These are phyloP conservation scores for Pichia pseudocactophila DNA, from an alignment of 805 yeast genomes.

Conservation along the genomic window DNA sequence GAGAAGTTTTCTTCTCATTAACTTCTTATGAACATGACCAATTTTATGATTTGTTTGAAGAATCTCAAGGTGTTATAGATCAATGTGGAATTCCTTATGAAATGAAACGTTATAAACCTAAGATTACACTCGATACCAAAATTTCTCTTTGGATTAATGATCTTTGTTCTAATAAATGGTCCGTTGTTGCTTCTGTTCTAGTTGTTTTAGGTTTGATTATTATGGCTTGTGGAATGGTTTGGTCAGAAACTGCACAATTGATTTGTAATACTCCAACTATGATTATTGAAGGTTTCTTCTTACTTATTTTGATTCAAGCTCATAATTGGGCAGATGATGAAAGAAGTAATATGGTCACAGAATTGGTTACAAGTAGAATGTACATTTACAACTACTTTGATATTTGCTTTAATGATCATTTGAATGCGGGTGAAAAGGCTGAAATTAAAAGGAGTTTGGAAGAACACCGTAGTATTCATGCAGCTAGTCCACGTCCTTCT, in stretches of 20 bases:
- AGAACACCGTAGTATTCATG: not conserved
- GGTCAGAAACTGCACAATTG: slow-evolving; percentile 35
- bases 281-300: slow-evolving; percentile 36
- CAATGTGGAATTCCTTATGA: slow-evolving; percentile 18
- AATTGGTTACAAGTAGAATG: slow-evolving; percentile 11
- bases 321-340: slow-evolving; percentile 24
- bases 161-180: slow-evolving; percentile 27
- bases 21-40: slow-evolving; percentile 16
- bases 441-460: too few species aligned
- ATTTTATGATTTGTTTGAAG: slow-evolving; percentile 23
- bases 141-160: slow-evolving; percentile 21
- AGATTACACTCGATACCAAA: slow-evolving; percentile 4
- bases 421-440: too few species aligned
- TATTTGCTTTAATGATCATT: not conserved
- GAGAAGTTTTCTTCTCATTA: slow-evolving; percentile 30
- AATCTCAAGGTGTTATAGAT: slow-evolving; percentile 27
- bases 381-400: slow-evolving; percentile 4
- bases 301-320: slow-evolving; percentile 31
- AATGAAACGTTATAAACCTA: slow-evolving; percentile 6
- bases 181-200: slow-evolving; percentile 24
- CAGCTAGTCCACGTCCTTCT: not conserved
- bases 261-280: slow-evolving; percentile 35
- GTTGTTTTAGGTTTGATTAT: slow-evolving; percentile 26
- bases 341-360: slow-evolving; percentile 8
- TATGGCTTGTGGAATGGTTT: slow-evolving; percentile 27